Evolutionary conservation across 192 early-diverging fungal species (phyloP), one percentile per base, ranked within the genome.

Genomic region (Entomortierella chlamydospora): DNA sequence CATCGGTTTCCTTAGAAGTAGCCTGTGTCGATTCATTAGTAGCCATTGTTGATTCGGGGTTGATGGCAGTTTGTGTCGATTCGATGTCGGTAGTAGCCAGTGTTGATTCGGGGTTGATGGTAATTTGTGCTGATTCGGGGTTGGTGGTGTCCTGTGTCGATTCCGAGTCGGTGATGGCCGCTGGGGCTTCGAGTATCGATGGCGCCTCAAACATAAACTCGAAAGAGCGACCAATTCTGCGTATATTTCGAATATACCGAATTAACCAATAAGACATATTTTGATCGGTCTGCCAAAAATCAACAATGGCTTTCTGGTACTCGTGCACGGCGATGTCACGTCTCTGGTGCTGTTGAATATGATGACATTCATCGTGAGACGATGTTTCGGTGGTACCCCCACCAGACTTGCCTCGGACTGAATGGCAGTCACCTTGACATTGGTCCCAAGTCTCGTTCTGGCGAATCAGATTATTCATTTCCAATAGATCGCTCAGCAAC

Each of bases 211-310:
- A 0, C 39, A 72, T 65, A 15, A 60, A 60, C 23, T 73, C 50
- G 4, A 66, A 39, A 9, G 56, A 20, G 7, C 63, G 34, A 18
- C 56, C 15, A 9, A 65, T 37, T 6, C 63, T 62, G 18, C 71
- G 71, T 12, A 34, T 60, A 2, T 56, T 65, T 39, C 71, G 54
- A 18, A 73, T 73, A n/a, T 73, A 73, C 37, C 71, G 71, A 33
- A 45, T 65, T 33, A 73, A 45, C 71, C 71, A 73, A 22, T 65
- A 39, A 31, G 62, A 73, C 47, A 73, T 1, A 7, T 53, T 73
- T 30, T 73, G 45, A 49, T 73, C 71, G 0, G 28, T 31, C 47
- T 65, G 62, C 71, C 62, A 73, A 6, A 73, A 39, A 20, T 73
- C 57, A 42, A 73, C 4, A 20, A 73, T 59, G 2, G 63, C 47